These are phyloP conservation scores for Botrytis squamosa DNA, from an alignment of 2,329 filamentous ascomycete species.

Conservation along the genomic window DNA sequence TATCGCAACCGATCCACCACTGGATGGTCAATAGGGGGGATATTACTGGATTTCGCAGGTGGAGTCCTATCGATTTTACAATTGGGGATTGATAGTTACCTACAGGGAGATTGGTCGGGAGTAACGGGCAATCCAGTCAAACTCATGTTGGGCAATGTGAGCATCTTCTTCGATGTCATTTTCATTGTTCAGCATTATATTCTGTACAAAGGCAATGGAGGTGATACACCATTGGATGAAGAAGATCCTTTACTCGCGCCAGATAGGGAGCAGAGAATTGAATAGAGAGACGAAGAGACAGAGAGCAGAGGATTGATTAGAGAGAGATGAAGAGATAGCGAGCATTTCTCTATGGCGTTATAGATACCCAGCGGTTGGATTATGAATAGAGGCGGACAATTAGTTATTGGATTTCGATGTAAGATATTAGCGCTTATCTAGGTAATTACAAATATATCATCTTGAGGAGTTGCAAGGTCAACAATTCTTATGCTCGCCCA, in stretches of 20 bases:
- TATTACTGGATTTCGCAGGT: slow-evolving; percentile 79
- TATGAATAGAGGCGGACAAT: not conserved
- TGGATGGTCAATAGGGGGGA: slow-evolving; percentile 84
- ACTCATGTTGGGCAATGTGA: slow-evolving; percentile 80
- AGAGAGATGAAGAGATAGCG: not conserved
- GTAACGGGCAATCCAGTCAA: slow-evolving; percentile 91
- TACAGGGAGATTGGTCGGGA: slow-evolving; percentile 85
- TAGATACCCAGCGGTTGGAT: slow-evolving; percentile 11
- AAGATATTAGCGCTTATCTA: not conserved
- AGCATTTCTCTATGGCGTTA: not conserved
- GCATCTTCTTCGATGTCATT: slow-evolving; percentile 79
- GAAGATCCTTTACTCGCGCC: slow-evolving; percentile 27
- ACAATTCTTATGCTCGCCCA: not conserved
- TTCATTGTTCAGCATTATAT: slow-evolving; percentile 90
- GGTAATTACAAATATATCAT: not conserved
- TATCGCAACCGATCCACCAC: slow-evolving; percentile 79
- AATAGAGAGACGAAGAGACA: slow-evolving; percentile 23
- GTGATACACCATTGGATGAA: slow-evolving; percentile 24
- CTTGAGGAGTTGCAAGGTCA: slow-evolving; percentile 7
- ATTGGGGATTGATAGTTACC: slow-evolving; percentile 77
- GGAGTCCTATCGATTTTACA: slow-evolving; percentile 80
- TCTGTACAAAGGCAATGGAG: slow-evolving; percentile 55
- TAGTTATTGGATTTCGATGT: not conserved
- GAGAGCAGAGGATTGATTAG: slow-evolving; percentile 25
- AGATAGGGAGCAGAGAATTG: slow-evolving; percentile 25